Conservation (phyloP, 2,329 filamentous ascomycete genomes). For the Penicillium sp. region DNA sequence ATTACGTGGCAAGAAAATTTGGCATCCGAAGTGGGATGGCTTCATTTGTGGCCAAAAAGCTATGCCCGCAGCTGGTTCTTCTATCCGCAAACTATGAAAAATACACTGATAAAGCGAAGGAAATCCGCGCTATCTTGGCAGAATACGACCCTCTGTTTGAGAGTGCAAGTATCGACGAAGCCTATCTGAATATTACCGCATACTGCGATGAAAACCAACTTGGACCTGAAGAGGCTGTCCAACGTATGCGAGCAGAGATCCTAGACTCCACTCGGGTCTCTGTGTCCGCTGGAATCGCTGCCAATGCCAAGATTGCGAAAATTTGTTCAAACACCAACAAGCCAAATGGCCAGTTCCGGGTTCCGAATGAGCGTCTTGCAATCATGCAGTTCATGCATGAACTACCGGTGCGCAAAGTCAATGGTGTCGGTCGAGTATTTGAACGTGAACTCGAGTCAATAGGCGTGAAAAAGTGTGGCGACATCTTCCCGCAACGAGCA, state of each 20-base stretch:
- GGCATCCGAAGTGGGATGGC: constrained; percentile 96
- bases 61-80: constrained; percentile 83
- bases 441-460: constrained; percentile 88
- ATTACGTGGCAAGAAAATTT: constrained; percentile 87
- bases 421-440: constrained; percentile 90
- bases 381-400: constrained; percentile 86
- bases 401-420: constrained; percentile 85
- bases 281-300: constrained; percentile 90
- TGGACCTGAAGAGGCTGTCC: constrained; percentile 71
- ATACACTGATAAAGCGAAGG: constrained; percentile 85
- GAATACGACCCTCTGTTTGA: constrained; percentile 92
- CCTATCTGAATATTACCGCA: constrained; percentile 89
- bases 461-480: constrained; percentile 83
- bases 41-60: constrained; percentile 88
- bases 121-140: constrained; percentile 78
- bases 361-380: constrained; percentile 69
- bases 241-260: constrained; percentile 76
- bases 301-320: constrained; percentile 91
- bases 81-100: constrained; percentile 87
- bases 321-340: constrained; percentile 96
- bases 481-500: constrained; percentile 77
- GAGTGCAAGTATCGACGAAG: constrained; percentile 93
- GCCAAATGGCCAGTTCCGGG: constrained; percentile 84
- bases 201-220: constrained; percentile 74
- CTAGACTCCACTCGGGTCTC: constrained; percentile 77